Conservation (phyloP, 1,139 yeast species). For the Diutina ranongensis region DNA sequence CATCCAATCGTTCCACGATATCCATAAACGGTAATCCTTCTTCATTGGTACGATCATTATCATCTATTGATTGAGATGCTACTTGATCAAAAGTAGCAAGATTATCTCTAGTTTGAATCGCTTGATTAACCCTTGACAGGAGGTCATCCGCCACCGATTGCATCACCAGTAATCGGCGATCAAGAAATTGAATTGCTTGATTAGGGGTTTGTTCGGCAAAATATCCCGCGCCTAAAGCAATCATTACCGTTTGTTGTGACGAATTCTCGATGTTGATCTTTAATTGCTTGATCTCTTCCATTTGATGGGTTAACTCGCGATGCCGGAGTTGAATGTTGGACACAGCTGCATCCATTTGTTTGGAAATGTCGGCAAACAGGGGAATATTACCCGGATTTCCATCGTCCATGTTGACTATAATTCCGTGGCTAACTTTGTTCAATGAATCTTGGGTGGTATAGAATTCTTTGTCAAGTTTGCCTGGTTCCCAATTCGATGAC, state of each 20-base stretch:
- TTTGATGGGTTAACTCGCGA: constrained; percentile 11
- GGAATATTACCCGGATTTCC: background rate
- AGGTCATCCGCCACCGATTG: constrained; percentile 27
- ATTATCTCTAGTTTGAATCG: constrained; percentile 25
- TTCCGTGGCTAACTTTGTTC: background rate
- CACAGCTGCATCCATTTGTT: background rate
- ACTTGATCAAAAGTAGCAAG: constrained; percentile 18
- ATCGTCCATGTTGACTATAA: background rate
- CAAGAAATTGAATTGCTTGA: constrained; percentile 37
- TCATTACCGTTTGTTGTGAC: constrained; percentile 19
- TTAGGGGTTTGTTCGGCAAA: constrained; percentile 34
- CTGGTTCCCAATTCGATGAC: background rate
- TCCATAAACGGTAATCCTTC: constrained; percentile 7
- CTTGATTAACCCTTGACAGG: constrained; percentile 31
- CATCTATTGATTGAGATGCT: constrained; percentile 8
- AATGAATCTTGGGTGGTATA: background rate
- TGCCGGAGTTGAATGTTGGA: constrained; percentile 8
- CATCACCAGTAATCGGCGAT: constrained; percentile 26
- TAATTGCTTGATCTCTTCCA: constrained; percentile 9
- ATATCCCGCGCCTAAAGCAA: constrained; percentile 49
- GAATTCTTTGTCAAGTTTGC: background rate
- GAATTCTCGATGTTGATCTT: constrained; percentile 7
- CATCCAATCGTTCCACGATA: constrained; percentile 4
- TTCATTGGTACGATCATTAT: constrained; percentile 10
- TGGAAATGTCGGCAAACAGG: constrained; percentile 4